phyloP scores from a whole-genome alignment of 768 basidiomycete species.

The Chalciporus chontae region DNA sequence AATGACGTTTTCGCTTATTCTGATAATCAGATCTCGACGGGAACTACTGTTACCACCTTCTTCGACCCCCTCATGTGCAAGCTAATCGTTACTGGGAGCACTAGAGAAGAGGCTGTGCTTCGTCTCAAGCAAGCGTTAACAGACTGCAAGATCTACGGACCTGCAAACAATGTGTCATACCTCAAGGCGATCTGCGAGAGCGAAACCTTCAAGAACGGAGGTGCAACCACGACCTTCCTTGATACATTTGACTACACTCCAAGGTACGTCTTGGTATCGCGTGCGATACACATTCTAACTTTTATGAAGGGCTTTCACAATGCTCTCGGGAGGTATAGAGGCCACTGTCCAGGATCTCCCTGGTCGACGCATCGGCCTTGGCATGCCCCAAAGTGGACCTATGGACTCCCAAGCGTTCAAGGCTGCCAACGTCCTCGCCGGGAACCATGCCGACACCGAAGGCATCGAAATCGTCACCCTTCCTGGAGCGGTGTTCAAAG shows the following conservation, averaged over 20 bases:
- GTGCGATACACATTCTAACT: background rate
- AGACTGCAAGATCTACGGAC: conserved; percentile 46
- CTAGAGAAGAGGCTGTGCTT: conserved; percentile 43
- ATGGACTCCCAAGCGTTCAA: conserved; percentile 59
- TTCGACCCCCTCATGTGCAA: conserved; percentile 63
- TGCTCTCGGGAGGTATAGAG: conserved; percentile 53
- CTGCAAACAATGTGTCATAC: conserved; percentile 58
- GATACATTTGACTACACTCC: conserved; percentile 41
- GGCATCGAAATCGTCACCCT: conserved; percentile 52
- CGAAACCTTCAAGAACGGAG: conserved; percentile 38
- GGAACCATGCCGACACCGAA: conserved; percentile 49
- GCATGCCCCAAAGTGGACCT: conserved; percentile 61
- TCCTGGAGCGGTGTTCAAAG: conserved; percentile 39
- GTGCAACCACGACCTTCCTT: conserved; percentile 48
- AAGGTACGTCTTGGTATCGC: conserved; percentile 26
- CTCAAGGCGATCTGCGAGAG: conserved; percentile 42
- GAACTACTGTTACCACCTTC: conserved; percentile 47
- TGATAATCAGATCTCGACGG: conserved; percentile 41
- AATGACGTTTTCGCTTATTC: background rate
- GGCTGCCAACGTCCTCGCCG: conserved; percentile 55
- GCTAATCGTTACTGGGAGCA: conserved; percentile 47
- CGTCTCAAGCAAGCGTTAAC: conserved; percentile 40
- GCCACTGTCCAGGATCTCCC: conserved; percentile 58
- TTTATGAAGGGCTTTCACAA: conserved; percentile 43
- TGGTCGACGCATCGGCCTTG: conserved; percentile 48